Conservation (phyloP, 1,139 yeast species). For the Blastobotrys persicus region DNA sequence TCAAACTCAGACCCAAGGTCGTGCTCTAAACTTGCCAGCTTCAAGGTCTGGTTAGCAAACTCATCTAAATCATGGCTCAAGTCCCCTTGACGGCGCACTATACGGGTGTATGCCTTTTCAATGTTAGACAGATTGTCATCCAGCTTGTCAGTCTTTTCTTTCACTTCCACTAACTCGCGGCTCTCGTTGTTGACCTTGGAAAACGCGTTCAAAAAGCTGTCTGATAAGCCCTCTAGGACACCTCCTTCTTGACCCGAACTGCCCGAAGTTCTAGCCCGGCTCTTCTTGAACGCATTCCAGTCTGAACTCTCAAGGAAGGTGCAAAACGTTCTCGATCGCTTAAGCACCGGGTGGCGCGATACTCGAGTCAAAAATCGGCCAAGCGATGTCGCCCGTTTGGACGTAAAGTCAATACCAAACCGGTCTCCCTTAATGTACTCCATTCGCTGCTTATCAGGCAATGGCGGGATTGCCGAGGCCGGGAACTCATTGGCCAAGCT, state of each 20-base stretch:
- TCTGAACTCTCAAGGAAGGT: conserved; percentile 77
- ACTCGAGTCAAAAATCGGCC: conserved; percentile 73
- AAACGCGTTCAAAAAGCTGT: conserved; percentile 87
- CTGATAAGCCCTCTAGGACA: conserved; percentile 67
- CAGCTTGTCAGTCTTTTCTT: conserved; percentile 75
- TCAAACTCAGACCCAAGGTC: conserved; percentile 50
- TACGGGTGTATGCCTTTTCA: conserved; percentile 72
- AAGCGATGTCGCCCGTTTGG: conserved; percentile 78
- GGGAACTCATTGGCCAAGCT: conserved; percentile 77
- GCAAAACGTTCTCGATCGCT: conserved; percentile 68
- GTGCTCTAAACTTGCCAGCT: conserved; percentile 58
- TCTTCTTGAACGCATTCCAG: conserved; percentile 73
- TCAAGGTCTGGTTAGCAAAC: conserved; percentile 66
- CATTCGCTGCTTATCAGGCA: conserved; percentile 87
- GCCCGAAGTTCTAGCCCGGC: conserved; percentile 30
- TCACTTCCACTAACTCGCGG: conserved; percentile 79
- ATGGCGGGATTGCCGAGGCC: conserved; percentile 83
- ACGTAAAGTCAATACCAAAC: conserved; percentile 74
- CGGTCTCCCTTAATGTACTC: conserved; percentile 96
- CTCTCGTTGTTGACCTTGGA: conserved; percentile 73
- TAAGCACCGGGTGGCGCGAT: conserved; percentile 67
- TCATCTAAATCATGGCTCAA: conserved; percentile 69
- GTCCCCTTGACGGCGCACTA: conserved; percentile 70
- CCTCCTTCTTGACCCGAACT: conserved; percentile 28
- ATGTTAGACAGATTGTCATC: conserved; percentile 78